Base-by-base conservation (phyloP, 192 early-diverging fungal species). In the Coemansia sp. region DNA sequence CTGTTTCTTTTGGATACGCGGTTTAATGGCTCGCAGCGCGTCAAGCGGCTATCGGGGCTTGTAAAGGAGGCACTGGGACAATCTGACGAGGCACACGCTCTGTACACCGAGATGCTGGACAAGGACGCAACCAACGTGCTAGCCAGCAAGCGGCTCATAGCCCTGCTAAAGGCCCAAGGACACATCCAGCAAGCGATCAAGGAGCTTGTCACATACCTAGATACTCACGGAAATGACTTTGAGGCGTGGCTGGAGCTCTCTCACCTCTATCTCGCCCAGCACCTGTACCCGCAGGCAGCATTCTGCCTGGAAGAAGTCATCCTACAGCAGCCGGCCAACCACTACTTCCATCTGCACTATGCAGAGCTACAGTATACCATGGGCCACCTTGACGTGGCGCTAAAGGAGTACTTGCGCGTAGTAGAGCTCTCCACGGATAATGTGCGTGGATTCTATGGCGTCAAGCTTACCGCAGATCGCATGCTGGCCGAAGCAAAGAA, bases 231-330 rank as follows among this genome's bases (percentile, higher is more conserved):
- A 41, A 89, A 89, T 38, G 97, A 99, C 73, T 85, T 88, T 64
- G 96, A 99, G 70, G 93, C 87, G 1, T 99, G 97, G 97, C 68
- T 93, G 0, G 90, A 94, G 71, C 85, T 99, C 41, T 83, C 88
- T 1, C 71, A 84, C 29, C 72, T 93, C 35, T 98, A 99, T 70
- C 71, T 96, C 20, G 70, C 60, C 6, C 79, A 88, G 35, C 71
- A 89, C 59, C 74, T 90, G 86, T 91, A 92, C 70, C 73, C 87
- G 64, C 94, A 96, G 79, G 96, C 97, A 6, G 89, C 89, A 14
- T 98, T 92, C 70, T 96, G 94, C 67, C 71, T 91, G 46, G 97
- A 99, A 73, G 97, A 99, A 76, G 71, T 94, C n/a, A 84, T 99
- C 51, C 59, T 99, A 62, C 85, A 94, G 43, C 88, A 92, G 62